Base-by-base conservation (phyloP, 192 early-diverging fungal species). In the Backusella tuberculispora region DNA sequence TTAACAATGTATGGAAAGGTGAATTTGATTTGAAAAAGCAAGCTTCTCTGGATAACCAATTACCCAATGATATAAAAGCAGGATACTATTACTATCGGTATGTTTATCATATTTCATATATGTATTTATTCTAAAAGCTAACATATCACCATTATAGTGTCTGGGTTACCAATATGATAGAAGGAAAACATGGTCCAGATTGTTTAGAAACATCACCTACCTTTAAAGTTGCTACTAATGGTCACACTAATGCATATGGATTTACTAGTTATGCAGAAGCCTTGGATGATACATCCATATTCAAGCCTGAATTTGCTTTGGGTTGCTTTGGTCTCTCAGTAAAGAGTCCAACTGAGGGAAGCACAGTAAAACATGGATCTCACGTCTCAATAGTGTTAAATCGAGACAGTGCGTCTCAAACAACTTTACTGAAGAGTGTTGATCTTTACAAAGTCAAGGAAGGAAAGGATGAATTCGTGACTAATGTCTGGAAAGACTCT, bases 381-480 rank as follows among this genome's bases (percentile, higher is more conserved):
- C 70, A 72, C 29, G 15, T 77, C 5, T 70, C 69, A 42, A 26
- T 77, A 8, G 43, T 48, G 19, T 13, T 71, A 19, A 40, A 72
- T 17, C 70, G 70, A n/a, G 76, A 77, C n/a, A 66, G 69, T 66
- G 69, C 76, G 24, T 77, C 76, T 66, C 76, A 77, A 29, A 77
- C 76, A 13, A 65, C 66, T 9, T 17, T 47, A n/a, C 40, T 77
- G 44, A 50, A 43, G n/a, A 65, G 72, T 26, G 71, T 77, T 40
- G 63, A 71, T n/a, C 48, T 77, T 40, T 77, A 72, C 60, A 72
- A 77, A 63, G 63, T 44, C 41, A 24, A 42, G 24, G 72, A 73
- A 34, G 64, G 64, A 14, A 9, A 37, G 29, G 64, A 72, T 42
- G 63, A 72, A 43, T 42, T 67, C 21, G 64, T 77, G 6, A 26